Evolutionary conservation across 306 rosid species (phyloP).

Genomic region (Dryas drummondii): DNA sequence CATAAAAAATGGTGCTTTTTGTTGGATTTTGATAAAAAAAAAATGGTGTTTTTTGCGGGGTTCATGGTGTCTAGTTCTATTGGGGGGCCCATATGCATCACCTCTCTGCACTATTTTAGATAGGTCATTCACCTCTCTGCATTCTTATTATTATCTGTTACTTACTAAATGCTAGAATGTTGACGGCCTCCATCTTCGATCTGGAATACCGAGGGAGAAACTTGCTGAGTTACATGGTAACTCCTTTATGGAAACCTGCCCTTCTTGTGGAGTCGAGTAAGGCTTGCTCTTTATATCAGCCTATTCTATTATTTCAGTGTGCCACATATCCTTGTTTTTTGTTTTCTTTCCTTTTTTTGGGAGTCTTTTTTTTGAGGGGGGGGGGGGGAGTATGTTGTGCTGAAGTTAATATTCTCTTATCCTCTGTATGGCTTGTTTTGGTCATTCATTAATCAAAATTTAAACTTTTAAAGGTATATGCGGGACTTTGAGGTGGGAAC

Average conservation of each 20-base stretch:
- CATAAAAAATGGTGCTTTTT: too few species aligned
- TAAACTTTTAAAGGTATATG: slow-evolving; percentile 58
- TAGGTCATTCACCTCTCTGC: not conserved
- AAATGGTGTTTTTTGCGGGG: too few species aligned
- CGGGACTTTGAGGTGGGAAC: slow-evolving; percentile 97
- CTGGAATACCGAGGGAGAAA: slow-evolving; percentile 96
- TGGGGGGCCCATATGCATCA: too few species aligned
- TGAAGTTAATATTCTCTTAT: slow-evolving; percentile 10
- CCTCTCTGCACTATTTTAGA: slow-evolving; percentile 11
- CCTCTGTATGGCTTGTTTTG: slow-evolving; percentile 3
- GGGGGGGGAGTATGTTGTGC: not conserved
- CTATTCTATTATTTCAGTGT: not conserved
- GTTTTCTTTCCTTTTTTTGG: not conserved
- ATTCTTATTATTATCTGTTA: not conserved
- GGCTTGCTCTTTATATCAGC: slow-evolving; percentile 30
- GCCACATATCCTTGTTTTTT: not conserved
- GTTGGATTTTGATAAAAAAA: too few species aligned
- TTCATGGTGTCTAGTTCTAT: too few species aligned
- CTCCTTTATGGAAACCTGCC: slow-evolving; percentile 95
- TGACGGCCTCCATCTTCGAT: slow-evolving; percentile 98
- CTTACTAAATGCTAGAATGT: slow-evolving; percentile 66
- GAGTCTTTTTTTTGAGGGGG: not conserved
- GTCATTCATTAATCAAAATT: slow-evolving; percentile 7
- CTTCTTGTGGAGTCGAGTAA: slow-evolving; percentile 90
- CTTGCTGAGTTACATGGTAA: slow-evolving; percentile 93